Conservation (phyloP, 768 basidiomycete genomes). For the Mycena amicta region DNA sequence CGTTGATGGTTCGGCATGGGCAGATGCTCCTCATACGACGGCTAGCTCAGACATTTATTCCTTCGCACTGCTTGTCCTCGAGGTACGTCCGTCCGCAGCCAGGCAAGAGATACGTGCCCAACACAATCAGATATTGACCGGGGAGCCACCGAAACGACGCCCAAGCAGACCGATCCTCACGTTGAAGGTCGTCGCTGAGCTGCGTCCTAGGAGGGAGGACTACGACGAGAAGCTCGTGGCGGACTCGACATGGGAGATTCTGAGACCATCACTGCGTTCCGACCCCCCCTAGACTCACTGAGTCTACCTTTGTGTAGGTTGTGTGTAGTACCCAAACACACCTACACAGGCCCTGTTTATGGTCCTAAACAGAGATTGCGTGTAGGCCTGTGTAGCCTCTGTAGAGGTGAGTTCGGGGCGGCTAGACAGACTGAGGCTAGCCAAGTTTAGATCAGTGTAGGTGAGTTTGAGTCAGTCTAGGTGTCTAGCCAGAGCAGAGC, state of each 20-base stretch:
- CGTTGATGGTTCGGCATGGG: not conserved
- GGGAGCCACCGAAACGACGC: conserved; percentile 6
- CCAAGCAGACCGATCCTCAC: conserved; percentile 4
- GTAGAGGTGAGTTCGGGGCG: too few species aligned
- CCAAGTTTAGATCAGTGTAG: too few species aligned
- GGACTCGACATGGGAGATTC: not conserved
- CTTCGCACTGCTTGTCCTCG: conserved; percentile 11
- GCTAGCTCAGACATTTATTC: conserved; percentile 16
- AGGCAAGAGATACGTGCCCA: not conserved
- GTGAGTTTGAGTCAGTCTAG: too few species aligned
- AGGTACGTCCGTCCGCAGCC: not conserved
- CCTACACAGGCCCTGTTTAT: too few species aligned
- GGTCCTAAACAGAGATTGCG: too few species aligned
- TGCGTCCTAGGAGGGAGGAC: conserved; percentile 4
- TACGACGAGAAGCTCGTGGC: not conserved
- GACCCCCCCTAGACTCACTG: too few species aligned
- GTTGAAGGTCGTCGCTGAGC: not conserved
- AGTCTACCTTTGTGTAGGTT: too few species aligned
- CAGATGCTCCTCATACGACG: not conserved
- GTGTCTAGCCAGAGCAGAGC: too few species aligned
- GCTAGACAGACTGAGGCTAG: too few species aligned
- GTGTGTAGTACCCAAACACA: too few species aligned
- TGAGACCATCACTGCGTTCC: too few species aligned
- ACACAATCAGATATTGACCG: conserved; percentile 5
- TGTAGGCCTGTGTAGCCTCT: too few species aligned